These are phyloP conservation scores for Phalaenopsis hybrid DNA, from an alignment of 116 monocot genomes.

Conservation along the genomic window DNA sequence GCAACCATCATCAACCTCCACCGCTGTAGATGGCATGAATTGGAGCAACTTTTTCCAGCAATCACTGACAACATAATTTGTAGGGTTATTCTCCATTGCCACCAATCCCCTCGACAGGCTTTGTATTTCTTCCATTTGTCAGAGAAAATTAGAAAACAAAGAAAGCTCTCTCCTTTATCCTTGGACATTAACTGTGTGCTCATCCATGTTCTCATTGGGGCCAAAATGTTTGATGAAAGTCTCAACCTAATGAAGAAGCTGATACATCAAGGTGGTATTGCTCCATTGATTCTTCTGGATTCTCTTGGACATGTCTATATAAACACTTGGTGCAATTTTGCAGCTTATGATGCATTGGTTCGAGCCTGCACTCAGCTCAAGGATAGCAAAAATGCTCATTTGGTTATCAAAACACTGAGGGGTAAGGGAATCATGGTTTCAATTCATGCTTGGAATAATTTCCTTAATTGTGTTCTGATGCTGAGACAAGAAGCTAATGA, in stretches of 20 bases:
- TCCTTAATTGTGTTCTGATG: slow-evolving; percentile 22
- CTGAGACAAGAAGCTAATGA: not conserved
- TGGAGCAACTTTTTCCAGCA: slow-evolving; percentile 11
- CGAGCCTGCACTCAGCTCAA: slow-evolving; percentile 35
- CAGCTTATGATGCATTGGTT: slow-evolving; percentile 24
- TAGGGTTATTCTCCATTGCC: slow-evolving; percentile 12
- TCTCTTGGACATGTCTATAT: not conserved
- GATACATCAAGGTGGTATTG: slow-evolving; percentile 5
- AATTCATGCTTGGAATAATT: slow-evolving; percentile 44
- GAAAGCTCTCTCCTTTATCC: not conserved
- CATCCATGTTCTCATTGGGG: slow-evolving; percentile 13
- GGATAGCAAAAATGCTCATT: slow-evolving; percentile 9
- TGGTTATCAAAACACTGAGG: slow-evolving; percentile 20
- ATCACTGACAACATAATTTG: slow-evolving; percentile 15
- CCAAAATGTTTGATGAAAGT: slow-evolving; percentile 24
- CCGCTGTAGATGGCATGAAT: slow-evolving; percentile 19
- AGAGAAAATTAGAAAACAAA: not conserved
- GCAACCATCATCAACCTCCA: slow-evolving; percentile 17
- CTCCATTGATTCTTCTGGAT: slow-evolving; percentile 9
- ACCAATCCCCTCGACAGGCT: slow-evolving; percentile 9
- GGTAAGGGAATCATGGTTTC: slow-evolving; percentile 22
- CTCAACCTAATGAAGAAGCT: slow-evolving; percentile 17
- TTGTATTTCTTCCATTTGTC: slow-evolving; percentile 22
- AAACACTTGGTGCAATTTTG: not conserved
- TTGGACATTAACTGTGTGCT: slow-evolving; percentile 13